Evolutionary conservation across 176 grass and related monocot genomes (phyloP).

Genomic region (barley (Hordeum vulgare)): DNA sequence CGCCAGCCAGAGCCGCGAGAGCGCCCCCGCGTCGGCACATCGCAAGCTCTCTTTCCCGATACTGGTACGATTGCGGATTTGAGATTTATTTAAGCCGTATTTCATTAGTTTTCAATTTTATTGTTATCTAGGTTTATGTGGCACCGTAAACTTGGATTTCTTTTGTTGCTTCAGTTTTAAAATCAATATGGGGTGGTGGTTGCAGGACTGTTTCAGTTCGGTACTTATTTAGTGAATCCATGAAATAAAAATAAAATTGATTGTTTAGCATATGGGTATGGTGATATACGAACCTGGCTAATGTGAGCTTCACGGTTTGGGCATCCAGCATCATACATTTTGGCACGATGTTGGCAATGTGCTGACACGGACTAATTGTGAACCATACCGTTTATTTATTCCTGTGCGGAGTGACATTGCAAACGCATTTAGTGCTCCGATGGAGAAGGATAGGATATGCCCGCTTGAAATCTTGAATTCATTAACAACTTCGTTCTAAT

Average conservation of each 20-base stretch:
- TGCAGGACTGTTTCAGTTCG: background rate
- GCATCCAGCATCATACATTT: background rate
- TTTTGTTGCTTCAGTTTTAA: background rate
- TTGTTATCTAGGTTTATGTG: background rate
- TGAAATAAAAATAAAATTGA: background rate
- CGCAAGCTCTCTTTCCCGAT: slow-evolving; percentile 36
- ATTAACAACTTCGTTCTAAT: background rate
- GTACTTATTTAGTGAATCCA: background rate
- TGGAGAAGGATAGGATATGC: background rate
- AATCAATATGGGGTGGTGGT: background rate
- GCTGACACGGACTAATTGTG: background rate
- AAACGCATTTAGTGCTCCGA: background rate
- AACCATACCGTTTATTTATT: background rate
- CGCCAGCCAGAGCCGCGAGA: background rate
- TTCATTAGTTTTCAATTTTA: background rate
- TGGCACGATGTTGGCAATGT: background rate
- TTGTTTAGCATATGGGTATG: background rate
- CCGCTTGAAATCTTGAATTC: background rate
- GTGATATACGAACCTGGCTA: background rate
- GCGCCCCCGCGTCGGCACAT: background rate
- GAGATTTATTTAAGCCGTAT: background rate
- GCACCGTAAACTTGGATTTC: background rate
- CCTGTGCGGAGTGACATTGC: background rate
- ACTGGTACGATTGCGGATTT: slow-evolving; percentile 18
- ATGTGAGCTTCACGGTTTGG: background rate